Percentiles rank a stretch among this genome's conserved stretches.
These are phyloP conservation scores for Leccinum fuscescens DNA, from an alignment of 1,284 basidiomycete species.

Conservation along the genomic window DNA sequence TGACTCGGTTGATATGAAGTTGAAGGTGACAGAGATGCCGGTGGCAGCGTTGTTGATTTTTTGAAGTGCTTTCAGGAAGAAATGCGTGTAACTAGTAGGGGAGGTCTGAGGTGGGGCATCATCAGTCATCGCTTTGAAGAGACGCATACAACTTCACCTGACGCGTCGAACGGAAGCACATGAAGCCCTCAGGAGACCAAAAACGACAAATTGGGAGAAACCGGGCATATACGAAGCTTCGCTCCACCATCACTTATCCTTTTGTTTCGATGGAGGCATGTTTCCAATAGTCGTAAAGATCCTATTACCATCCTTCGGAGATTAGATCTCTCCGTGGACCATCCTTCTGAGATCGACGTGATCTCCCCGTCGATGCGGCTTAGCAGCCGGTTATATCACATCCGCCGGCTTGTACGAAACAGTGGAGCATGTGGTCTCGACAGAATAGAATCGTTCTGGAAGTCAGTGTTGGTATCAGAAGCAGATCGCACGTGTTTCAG, in stretches of 20 bases:
- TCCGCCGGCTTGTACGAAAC: background rate
- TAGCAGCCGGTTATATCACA: background rate
- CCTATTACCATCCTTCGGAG: background rate
- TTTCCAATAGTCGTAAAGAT: background rate
- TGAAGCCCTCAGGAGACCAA: background rate
- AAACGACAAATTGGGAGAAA: background rate
- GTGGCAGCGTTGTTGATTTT: background rate
- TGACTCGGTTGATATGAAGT: background rate
- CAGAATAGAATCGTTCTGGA: background rate
- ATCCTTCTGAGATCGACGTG: background rate
- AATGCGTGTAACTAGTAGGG: background rate
- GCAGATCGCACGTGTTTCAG: background rate
- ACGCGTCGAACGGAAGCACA: background rate
- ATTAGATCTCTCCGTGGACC: background rate
- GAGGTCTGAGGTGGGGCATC: background rate
- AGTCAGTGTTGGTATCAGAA: background rate
- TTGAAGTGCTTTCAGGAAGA: background rate
- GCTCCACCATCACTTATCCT: background rate
- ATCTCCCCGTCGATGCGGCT: background rate
- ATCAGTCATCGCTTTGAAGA: background rate
- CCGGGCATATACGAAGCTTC: background rate
- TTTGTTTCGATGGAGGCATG: background rate
- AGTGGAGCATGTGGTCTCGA: background rate
- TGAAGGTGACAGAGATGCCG: background rate
- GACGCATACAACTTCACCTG: background rate